Evolutionary conservation across 208 protist genomes (phyloP).

Genomic region (Phytomonas sp.): DNA sequence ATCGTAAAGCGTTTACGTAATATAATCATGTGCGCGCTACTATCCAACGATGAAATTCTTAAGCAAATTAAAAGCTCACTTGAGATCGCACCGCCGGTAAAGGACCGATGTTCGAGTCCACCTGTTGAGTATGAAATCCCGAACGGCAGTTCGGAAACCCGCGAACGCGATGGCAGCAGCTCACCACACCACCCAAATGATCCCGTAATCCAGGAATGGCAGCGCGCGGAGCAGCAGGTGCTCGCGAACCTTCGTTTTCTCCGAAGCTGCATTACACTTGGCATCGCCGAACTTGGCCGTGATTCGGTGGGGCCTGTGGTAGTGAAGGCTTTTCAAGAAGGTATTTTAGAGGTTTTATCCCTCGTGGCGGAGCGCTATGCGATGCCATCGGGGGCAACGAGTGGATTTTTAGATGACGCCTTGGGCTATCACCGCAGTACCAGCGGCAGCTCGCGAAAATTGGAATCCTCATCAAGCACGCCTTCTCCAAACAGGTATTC

Average conservation of each 20-base stretch:
- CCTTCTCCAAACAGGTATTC: constrained; percentile 26
- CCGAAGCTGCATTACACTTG: constrained; percentile 41
- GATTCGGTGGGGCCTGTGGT: constrained; percentile 57
- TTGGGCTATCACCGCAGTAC: background rate
- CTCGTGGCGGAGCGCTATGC: constrained; percentile 63
- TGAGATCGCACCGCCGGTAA: constrained; percentile 20
- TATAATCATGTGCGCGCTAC: constrained; percentile 44
- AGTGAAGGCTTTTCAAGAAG: constrained; percentile 44
- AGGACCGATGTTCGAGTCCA: background rate
- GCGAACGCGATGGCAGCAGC: constrained; percentile 6
- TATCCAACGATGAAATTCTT: constrained; percentile 41
- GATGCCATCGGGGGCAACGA: constrained; percentile 30
- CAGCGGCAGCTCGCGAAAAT: background rate
- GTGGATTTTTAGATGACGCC: constrained; percentile 20
- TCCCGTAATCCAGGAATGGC: constrained; percentile 15
- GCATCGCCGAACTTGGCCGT: constrained; percentile 41
- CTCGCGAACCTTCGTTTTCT: constrained; percentile 68
- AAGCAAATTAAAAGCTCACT: constrained; percentile 46
- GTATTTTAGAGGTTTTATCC: constrained; percentile 56
- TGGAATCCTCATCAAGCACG: background rate
- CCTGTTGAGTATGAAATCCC: background rate
- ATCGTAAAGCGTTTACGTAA: constrained; percentile 58
- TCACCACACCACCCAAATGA: background rate
- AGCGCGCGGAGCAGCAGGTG: constrained; percentile 50
- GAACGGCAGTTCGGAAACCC: constrained; percentile 7